phyloP scores from a whole-genome alignment of 805 yeast genomes.

The Brettanomyces bruxellensis region DNA sequence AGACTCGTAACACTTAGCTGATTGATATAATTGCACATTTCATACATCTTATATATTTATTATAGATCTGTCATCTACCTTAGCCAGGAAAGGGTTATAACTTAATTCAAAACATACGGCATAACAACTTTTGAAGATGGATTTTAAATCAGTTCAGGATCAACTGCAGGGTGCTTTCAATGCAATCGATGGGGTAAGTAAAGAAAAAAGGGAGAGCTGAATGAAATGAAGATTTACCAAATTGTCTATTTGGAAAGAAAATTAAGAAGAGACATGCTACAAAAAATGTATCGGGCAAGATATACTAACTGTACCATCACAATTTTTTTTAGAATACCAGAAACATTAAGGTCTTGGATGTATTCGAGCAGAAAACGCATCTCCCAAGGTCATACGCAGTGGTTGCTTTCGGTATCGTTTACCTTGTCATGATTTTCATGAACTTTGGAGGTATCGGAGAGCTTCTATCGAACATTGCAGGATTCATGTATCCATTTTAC shows the following conservation, averaged over 20 bases:
- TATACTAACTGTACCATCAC: neutral
- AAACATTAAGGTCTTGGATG: slow-evolving; percentile 22
- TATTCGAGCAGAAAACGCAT: slow-evolving; percentile 35
- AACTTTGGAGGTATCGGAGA: slow-evolving; percentile 95
- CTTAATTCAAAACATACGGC: too few species aligned
- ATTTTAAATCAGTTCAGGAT: slow-evolving; percentile 19
- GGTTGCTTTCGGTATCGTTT: slow-evolving; percentile 52
- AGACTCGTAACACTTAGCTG: too few species aligned
- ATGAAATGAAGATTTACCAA: too few species aligned
- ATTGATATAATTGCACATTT: too few species aligned
- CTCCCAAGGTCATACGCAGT: slow-evolving; percentile 83
- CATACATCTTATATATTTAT: too few species aligned
- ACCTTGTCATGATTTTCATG: slow-evolving; percentile 71
- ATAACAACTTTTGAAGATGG: slow-evolving; percentile 11
- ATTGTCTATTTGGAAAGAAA: neutral
- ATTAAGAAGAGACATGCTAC: neutral
- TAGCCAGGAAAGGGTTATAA: too few species aligned
- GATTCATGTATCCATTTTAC: slow-evolving; percentile 86
- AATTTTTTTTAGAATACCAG: slow-evolving; percentile 16
- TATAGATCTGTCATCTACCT: too few species aligned
- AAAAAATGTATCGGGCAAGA: neutral
- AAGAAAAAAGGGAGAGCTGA: neutral
- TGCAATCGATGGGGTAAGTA: slow-evolving; percentile 19
- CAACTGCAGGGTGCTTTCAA: slow-evolving; percentile 19
- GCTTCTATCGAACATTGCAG: slow-evolving; percentile 84